These are phyloP conservation scores for Fusarium begoniae DNA, from an alignment of 2,329 filamentous ascomycete species.

Conservation along the genomic window DNA sequence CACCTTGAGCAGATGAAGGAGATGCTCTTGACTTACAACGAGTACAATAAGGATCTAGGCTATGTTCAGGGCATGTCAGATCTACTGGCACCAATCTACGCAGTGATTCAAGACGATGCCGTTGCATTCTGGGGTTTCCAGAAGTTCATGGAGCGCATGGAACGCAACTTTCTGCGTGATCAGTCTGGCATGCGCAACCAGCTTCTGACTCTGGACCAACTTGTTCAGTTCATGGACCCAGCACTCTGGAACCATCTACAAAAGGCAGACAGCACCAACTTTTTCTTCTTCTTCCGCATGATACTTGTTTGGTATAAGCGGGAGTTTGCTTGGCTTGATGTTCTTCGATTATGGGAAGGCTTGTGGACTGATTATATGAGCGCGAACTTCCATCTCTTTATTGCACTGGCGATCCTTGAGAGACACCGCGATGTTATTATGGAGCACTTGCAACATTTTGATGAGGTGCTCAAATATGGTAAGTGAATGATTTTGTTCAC, in stretches of 20 bases:
- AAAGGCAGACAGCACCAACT: slow-evolving; percentile 93
- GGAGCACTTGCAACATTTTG: slow-evolving; percentile 91
- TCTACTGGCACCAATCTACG: slow-evolving; percentile 93
- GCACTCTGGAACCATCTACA: slow-evolving; percentile 91
- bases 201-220: slow-evolving; percentile 88
- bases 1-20: slow-evolving; percentile 99
- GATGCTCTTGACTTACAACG: slow-evolving; percentile 98
- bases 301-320: slow-evolving; percentile 98
- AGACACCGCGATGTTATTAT: slow-evolving; percentile 98
- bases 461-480: slow-evolving; percentile 97
- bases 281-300: slow-evolving; percentile 99
- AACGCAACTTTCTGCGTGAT: slow-evolving; percentile 93
- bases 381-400: slow-evolving; percentile 92
- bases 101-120: slow-evolving; percentile 96
- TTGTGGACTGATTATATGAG: slow-evolving; percentile 94
- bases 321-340: slow-evolving; percentile 90
- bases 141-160: slow-evolving; percentile 97
- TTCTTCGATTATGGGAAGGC: slow-evolving; percentile 88
- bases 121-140: slow-evolving; percentile 97
- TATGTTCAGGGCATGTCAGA: slow-evolving; percentile 99
- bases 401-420: slow-evolving; percentile 92
- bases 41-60: slow-evolving; percentile 93
- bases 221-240: slow-evolving; percentile 96
- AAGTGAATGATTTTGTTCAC: slow-evolving; percentile 54
- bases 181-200: slow-evolving; percentile 97